phyloP scores from a whole-genome alignment of 2,329 filamentous ascomycete species.

The Aspergillus luchuensis region DNA sequence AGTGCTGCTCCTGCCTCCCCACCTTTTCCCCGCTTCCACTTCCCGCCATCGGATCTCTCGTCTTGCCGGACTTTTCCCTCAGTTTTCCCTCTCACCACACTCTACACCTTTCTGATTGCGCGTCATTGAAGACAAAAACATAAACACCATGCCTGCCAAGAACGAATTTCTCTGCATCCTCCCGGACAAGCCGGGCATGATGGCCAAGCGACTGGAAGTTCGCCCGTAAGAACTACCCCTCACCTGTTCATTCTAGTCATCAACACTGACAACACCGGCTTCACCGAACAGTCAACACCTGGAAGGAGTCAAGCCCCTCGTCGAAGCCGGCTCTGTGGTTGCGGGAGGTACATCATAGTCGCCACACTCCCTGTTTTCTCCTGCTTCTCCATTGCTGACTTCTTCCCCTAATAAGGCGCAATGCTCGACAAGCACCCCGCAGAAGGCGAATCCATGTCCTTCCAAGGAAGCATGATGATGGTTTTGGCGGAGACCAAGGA shows the following conservation, averaged over 20 bases:
- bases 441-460: conserved; percentile 63
- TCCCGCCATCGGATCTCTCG: background rate
- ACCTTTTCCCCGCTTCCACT: conserved; percentile 7
- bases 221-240: conserved; percentile 29
- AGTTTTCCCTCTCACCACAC: background rate
- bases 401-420: conserved; percentile 52
- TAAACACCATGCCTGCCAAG: conserved; percentile 36
- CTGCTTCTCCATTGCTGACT: background rate
- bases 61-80: background rate
- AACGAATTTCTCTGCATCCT: conserved; percentile 70
- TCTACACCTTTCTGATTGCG: background rate
- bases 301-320: conserved; percentile 53
- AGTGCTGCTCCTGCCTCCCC: conserved; percentile 1
- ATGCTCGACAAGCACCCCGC: conserved; percentile 67
- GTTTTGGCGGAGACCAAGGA: conserved; percentile 67
- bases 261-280: background rate
- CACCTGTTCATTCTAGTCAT: background rate
- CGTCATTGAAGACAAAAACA: background rate
- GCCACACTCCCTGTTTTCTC: background rate
- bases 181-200: conserved; percentile 64
- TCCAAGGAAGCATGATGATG: conserved; percentile 73
- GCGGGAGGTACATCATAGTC: conserved; percentile 60
- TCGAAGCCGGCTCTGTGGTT: conserved; percentile 61
- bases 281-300: conserved; percentile 54
- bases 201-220: conserved; percentile 62